Percentiles rank a stretch among this genome's conserved stretches.
These are phyloP conservation scores for Aspergillus persii DNA, from an alignment of 2,329 filamentous ascomycete species.

Conservation along the genomic window DNA sequence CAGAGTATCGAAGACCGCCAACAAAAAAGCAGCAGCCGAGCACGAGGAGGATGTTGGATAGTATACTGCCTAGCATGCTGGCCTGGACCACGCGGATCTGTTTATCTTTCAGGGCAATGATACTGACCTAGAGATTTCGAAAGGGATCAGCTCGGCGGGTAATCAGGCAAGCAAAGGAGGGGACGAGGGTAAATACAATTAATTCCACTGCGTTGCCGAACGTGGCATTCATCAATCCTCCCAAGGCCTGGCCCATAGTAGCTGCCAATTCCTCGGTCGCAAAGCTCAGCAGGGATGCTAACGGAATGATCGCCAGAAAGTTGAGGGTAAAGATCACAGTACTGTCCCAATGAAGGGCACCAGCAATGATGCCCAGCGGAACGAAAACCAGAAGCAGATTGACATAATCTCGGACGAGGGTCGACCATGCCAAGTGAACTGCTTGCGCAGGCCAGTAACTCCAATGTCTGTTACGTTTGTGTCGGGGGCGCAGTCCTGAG, in stretches of 20 bases:
- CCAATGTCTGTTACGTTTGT: constrained; percentile 38
- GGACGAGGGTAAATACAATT: constrained; percentile 67
- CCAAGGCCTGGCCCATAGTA: constrained; percentile 60
- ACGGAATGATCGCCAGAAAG: constrained; percentile 63
- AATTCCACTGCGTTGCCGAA: constrained; percentile 66
- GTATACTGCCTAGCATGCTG: constrained; percentile 92
- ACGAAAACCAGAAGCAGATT: constrained; percentile 64
- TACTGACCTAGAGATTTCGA: constrained; percentile 65
- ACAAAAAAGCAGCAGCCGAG: constrained; percentile 78
- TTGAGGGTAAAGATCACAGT: constrained; percentile 61
- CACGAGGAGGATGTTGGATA: constrained; percentile 89
- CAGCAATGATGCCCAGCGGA: constrained; percentile 61
- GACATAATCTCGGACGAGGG: constrained; percentile 51
- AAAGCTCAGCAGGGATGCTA: constrained; percentile 62
- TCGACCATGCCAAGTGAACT: constrained; percentile 42
- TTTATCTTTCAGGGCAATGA: constrained; percentile 78
- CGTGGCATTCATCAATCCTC: constrained; percentile 63
- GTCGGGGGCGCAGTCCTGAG: constrained; percentile 22
- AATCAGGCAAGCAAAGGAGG: constrained; percentile 50
- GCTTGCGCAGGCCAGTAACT: constrained; percentile 40
- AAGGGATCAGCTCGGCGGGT: not conserved
- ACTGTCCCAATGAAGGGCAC: constrained; percentile 58
- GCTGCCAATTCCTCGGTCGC: constrained; percentile 63
- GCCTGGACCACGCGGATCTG: constrained; percentile 97
- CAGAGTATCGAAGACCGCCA: constrained; percentile 66